Evolutionary conservation across 352 stramenopile species (phyloP).

Genomic region (Phytophthora sp.): DNA sequence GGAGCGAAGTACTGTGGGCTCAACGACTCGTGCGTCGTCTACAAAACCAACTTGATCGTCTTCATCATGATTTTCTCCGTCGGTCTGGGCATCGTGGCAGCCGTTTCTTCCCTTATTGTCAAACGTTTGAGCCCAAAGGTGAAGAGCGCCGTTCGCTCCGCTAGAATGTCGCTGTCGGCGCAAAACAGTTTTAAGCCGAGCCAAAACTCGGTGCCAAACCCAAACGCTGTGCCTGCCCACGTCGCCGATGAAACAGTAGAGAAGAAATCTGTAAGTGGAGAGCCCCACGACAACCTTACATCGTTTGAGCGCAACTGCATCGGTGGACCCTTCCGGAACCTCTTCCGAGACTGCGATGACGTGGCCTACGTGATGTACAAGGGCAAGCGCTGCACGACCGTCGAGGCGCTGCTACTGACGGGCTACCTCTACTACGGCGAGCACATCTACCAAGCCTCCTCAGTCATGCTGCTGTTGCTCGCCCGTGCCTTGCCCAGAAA

Average conservation of each 20-base stretch:
- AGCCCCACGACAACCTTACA: conserved; percentile 1
- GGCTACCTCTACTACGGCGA: conserved; percentile 38
- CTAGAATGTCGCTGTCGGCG: conserved; percentile 8
- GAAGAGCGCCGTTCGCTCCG: conserved; percentile 15
- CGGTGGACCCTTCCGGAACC: conserved; percentile 19
- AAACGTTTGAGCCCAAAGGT: conserved; percentile 24
- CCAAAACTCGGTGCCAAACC: background rate
- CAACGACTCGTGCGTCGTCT: conserved; percentile 39
- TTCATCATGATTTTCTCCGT: conserved; percentile 25
- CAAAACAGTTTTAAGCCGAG: background rate
- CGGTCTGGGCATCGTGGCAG: conserved; percentile 14
- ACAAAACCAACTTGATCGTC: conserved; percentile 31
- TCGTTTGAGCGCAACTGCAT: conserved; percentile 35
- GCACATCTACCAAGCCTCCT: conserved; percentile 35
- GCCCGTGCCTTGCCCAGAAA: conserved; percentile 20
- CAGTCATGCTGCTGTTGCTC: conserved; percentile 29
- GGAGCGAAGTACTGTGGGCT: conserved; percentile 30
- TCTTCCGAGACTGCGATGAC: conserved; percentile 33
- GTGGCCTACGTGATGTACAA: conserved; percentile 35
- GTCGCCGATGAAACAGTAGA: background rate
- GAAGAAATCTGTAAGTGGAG: conserved; percentile 2
- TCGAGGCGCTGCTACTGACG: conserved; percentile 26
- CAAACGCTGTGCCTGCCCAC: background rate
- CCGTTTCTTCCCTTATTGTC: conserved; percentile 15
- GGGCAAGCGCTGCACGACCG: conserved; percentile 22